Evolutionary conservation across 2,329 filamentous ascomycete genomes (phyloP).

Genomic region (Raffaelea albimanens): DNA sequence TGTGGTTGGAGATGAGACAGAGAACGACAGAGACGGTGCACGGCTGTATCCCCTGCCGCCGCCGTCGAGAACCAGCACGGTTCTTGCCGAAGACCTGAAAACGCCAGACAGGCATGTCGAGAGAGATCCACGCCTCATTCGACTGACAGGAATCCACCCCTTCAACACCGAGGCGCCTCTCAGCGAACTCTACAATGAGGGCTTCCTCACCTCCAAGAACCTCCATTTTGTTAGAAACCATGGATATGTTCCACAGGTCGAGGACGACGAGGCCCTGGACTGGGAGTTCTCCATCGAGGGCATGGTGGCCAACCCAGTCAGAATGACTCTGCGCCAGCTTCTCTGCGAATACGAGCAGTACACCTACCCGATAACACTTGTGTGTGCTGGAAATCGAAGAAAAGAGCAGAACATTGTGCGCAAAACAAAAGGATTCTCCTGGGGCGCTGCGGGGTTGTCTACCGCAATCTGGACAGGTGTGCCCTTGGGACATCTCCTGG

Average conservation of each 20-base stretch:
- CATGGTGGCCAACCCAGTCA: conserved; percentile 68
- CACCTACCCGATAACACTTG: conserved; percentile 78
- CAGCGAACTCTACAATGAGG: conserved; percentile 64
- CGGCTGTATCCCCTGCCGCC: conserved; percentile 59
- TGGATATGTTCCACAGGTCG: conserved; percentile 68
- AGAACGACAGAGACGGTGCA: neutral
- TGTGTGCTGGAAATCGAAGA: conserved; percentile 83
- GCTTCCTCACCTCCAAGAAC: conserved; percentile 79
- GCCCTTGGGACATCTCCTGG: conserved; percentile 61
- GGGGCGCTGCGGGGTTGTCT: conserved; percentile 79
- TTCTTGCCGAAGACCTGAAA: conserved; percentile 67
- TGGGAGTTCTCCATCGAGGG: conserved; percentile 84
- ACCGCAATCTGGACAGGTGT: conserved; percentile 85
- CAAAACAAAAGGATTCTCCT: conserved; percentile 90
- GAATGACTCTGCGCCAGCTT: conserved; percentile 62
- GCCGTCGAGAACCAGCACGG: conserved; percentile 44
- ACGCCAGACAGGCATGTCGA: conserved; percentile 49
- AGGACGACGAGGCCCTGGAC: conserved; percentile 60
- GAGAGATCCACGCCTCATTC: conserved; percentile 71
- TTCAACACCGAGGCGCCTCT: conserved; percentile 87
- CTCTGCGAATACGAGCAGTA: conserved; percentile 68
- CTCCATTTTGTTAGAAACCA: conserved; percentile 91
- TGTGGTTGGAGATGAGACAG: neutral
- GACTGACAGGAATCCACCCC: conserved; percentile 79
- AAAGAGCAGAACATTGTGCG: conserved; percentile 89